Base-by-base conservation (phyloP, 495 filamentous ascomycete species). In the Entonaema liquescens region DNA sequence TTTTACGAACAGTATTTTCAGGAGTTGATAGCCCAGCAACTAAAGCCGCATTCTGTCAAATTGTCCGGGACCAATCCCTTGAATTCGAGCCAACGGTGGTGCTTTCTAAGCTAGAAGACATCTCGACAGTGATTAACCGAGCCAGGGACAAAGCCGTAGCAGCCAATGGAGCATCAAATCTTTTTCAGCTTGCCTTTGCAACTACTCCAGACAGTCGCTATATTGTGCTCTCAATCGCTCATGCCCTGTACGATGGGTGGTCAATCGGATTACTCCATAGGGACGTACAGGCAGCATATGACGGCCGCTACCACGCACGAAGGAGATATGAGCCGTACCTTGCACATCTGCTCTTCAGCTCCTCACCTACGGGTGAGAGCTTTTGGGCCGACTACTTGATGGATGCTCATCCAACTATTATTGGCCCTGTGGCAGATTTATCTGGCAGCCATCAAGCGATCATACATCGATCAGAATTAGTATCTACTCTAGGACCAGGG, bases 231-330 rank as follows among this genome's bases (percentile, higher is more conserved):
- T 93, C 92, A 12, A 88, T 94, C 53, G 85, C 92, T 3, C 92
- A 95, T 76, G 92, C 91, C 0, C 82, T 94, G 36, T 94, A 94
- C 68, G 92, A 95, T 74, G 92, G 92, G 8, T 90, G 86, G 82
- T 93, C 91, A 8, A 79, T 94, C 12, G 78, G 81, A 13, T 80
- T 91, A 8, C 77, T 95, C 11, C 89, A 93, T 69, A 78, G 84
- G 42, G 90, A 93, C 62, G 86, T 95, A 0, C 75, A 81, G 25
- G 79, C 70, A 38, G 86, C 89, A 17, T 93, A 92, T 68, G 44
- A 80, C 15, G 83, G 78, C 1, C 23, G 70, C 15, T 77, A 80
- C 21, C 64, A 35, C 3, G 25, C 76, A 3, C 81, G 89, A 29
- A 82, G 80, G 13, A 72, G 71, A 6, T 87, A 85, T 62, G 79